Conservation (phyloP, 2,329 filamentous ascomycete genomes). For the Fusarium neocosmosporiellum region DNA sequence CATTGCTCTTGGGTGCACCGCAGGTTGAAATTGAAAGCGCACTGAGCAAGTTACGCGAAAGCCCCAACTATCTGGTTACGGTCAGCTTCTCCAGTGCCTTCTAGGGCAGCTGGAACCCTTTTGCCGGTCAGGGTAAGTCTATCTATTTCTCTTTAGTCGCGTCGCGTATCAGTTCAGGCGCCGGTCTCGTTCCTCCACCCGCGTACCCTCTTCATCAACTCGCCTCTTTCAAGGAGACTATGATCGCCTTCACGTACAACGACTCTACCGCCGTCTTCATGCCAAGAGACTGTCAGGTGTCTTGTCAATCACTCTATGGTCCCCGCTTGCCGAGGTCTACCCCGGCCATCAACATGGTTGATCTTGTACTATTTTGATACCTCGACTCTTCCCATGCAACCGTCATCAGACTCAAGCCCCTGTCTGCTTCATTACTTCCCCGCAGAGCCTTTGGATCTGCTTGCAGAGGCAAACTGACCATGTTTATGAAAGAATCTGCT, state of each 20-base stretch:
- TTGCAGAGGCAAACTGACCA: slow-evolving; percentile 41
- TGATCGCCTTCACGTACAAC: not conserved
- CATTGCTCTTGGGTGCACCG: slow-evolving; percentile 13
- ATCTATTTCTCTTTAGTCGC: slow-evolving; percentile 17
- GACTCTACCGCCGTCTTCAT: not conserved
- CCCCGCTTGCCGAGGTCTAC: slow-evolving; percentile 34
- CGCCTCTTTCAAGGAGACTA: not conserved
- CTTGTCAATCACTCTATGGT: slow-evolving; percentile 32
- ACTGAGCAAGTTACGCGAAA: slow-evolving; percentile 19
- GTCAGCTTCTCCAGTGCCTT: slow-evolving; percentile 31
- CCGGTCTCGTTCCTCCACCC: slow-evolving; percentile 1
- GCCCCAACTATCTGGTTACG: slow-evolving; percentile 25
- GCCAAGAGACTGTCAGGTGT: slow-evolving; percentile 31
- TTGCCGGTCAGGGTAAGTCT: slow-evolving; percentile 30
- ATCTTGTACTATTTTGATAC: slow-evolving; percentile 35
- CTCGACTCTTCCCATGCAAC: slow-evolving; percentile 35
- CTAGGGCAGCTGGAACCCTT: slow-evolving; percentile 24
- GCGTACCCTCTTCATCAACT: not conserved
- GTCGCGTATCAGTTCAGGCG: slow-evolving; percentile 3
- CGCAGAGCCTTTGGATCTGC: slow-evolving; percentile 40
- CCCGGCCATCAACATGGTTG: slow-evolving; percentile 30
- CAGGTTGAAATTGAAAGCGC: slow-evolving; percentile 12
- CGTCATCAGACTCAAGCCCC: slow-evolving; percentile 38
- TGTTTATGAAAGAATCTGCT: slow-evolving; percentile 37
- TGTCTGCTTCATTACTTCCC: slow-evolving; percentile 38